phyloP scores from a whole-genome alignment of 331 rosid genomes.

The Erythrophleum ivorense region DNA sequence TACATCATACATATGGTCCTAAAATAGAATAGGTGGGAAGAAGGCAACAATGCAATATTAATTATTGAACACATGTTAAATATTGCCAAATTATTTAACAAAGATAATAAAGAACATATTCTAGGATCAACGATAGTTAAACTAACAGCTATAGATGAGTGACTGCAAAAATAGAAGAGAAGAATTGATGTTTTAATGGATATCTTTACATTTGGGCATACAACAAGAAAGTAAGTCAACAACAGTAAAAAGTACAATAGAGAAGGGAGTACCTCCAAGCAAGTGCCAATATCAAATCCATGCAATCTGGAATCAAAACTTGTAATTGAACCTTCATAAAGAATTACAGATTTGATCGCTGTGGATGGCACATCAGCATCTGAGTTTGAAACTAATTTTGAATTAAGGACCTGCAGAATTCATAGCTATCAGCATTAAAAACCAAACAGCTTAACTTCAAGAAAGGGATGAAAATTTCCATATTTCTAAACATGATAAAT shows the following conservation, averaged over 20 bases:
- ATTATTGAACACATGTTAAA: slow-evolving; percentile 23
- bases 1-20: background rate
- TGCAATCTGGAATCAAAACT: slow-evolving; percentile 65
- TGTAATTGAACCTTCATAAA: slow-evolving; percentile 91
- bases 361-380: slow-evolving; percentile 42
- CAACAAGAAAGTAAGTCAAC: slow-evolving; percentile 15
- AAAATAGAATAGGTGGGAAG: background rate
- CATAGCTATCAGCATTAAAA: slow-evolving; percentile 41
- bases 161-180: background rate
- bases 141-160: slow-evolving; percentile 16
- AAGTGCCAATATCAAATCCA: slow-evolving; percentile 91
- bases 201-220: background rate
- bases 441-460: slow-evolving; percentile 33
- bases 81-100: slow-evolving; percentile 21
- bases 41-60: slow-evolving; percentile 11
- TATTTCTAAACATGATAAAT: background rate
- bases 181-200: background rate
- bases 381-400: slow-evolving; percentile 63
- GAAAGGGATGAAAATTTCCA: background rate
- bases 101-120: slow-evolving; percentile 2
- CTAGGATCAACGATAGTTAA: slow-evolving; percentile 5
- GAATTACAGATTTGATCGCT: slow-evolving; percentile 63
- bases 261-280: slow-evolving; percentile 79
- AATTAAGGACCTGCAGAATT: slow-evolving; percentile 70
- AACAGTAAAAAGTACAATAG: slow-evolving; percentile 14